Evolutionary conservation across 2,329 filamentous ascomycete species (phyloP), one percentile per base, ranked within the genome.

Genomic region (Botrytis hyacinthi): DNA sequence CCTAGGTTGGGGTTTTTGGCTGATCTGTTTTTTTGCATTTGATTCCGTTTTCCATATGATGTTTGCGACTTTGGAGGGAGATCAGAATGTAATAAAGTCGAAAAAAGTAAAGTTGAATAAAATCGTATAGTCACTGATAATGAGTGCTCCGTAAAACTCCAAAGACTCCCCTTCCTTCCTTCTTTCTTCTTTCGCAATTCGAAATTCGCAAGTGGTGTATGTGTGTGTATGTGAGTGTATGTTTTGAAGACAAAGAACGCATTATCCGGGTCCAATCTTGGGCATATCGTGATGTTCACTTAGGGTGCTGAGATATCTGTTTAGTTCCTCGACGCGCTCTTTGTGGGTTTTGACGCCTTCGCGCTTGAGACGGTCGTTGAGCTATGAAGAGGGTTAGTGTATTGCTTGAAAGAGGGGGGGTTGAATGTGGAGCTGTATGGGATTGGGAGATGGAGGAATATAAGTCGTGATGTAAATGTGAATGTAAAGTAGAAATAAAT

Each of bases 241-340:
- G 12, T 51, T 51, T 16, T 3, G 26, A 51, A 51, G 12, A n/a
- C 26, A 26, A n/a, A 14, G 2, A n/a, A n/a, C 26, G 48, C 48
- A 61, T 87, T 88, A 88, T 76, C 87, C 87, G 76, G 87, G 87
- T 74, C 87, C 87, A 74, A 88, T 88, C 77, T 86, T 84, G 12
- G 87, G 87, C 95, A 99, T 99, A 82, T 99, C 96, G 83, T 99
- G 95, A 84, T 99, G 96, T 84, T 99, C 96, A 83, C 93, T 97
- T 80, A 99, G 84, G 77, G 91, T 92, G 77, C 93, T 96, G 51
- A 99, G 85, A 82, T 98, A 98, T 76, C 93, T 93, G 82, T 99
- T 99, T 78, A 98, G 85, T 82, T 98, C 94, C 82, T 98, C 95
- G 61, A 99, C 95, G 18, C 94, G 90, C 85, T 99, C 93, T 82